phyloP scores from a whole-genome alignment of 257 asterid species.

The Scutellaria baicalensis region DNA sequence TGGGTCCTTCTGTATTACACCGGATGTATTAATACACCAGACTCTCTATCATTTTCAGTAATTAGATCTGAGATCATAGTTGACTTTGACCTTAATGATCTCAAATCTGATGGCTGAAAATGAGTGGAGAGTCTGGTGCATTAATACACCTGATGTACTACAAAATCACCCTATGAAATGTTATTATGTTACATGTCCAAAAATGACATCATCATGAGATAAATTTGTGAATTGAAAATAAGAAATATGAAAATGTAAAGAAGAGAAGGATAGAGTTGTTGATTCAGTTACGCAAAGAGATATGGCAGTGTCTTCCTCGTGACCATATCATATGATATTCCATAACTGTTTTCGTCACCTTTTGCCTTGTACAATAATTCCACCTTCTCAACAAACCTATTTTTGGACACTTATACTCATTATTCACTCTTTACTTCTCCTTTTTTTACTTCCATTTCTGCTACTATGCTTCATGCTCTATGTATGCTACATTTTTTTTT shows the following conservation, averaged over 20 bases:
- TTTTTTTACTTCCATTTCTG: neutral
- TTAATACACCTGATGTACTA: too few species aligned
- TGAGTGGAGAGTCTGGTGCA: too few species aligned
- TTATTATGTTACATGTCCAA: too few species aligned
- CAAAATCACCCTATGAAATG: too few species aligned
- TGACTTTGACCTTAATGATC: too few species aligned
- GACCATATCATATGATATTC: slow-evolving; percentile 11
- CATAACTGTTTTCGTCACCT: slow-evolving; percentile 25
- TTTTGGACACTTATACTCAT: neutral
- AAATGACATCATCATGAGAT: too few species aligned
- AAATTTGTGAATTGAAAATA: slow-evolving; percentile 23
- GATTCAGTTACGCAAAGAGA: slow-evolving; percentile 24
- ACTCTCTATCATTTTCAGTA: too few species aligned
- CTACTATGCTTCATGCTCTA: neutral
- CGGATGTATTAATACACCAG: too few species aligned
- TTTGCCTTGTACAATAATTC: slow-evolving; percentile 3
- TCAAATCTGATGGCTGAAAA: too few species aligned
- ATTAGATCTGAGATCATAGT: too few species aligned
- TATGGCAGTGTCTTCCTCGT: slow-evolving; percentile 28
- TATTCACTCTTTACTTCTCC: neutral
- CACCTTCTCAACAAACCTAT: neutral
- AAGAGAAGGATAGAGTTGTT: slow-evolving; percentile 5
- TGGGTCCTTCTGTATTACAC: too few species aligned
- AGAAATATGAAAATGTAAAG: neutral
- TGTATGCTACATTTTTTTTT: neutral